These are phyloP conservation scores for Phoma sp. DNA, from an alignment of 2,329 filamentous ascomycete genomes.

Conservation along the genomic window DNA sequence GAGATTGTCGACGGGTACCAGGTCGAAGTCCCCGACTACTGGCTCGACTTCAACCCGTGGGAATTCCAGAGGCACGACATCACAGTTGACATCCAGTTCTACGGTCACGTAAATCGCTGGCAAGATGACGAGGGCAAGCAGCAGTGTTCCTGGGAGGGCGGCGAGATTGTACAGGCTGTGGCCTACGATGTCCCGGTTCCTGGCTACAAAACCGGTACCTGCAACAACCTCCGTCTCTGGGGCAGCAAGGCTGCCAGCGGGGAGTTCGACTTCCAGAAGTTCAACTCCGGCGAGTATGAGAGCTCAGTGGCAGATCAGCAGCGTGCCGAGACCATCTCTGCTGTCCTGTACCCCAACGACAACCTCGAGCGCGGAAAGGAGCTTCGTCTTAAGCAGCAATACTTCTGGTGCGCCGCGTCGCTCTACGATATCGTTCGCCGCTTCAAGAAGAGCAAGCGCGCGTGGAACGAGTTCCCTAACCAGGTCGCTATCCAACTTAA, in stretches of 20 bases:
- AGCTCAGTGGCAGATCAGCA: slow-evolving; percentile 98
- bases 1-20: slow-evolving; percentile 98
- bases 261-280: slow-evolving; percentile 99
- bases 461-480: slow-evolving; percentile 91
- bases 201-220: slow-evolving; percentile 86
- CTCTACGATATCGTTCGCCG: slow-evolving; percentile 94
- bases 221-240: slow-evolving; percentile 97
- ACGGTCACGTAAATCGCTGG: slow-evolving; percentile 78
- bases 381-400: slow-evolving; percentile 96
- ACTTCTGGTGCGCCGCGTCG: slow-evolving; percentile 99
- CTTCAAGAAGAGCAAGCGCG: slow-evolving; percentile 95
- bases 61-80: slow-evolving; percentile 97
- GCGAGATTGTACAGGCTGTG: slow-evolving; percentile 88
- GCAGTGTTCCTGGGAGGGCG: slow-evolving; percentile 82
- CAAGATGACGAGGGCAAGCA: slow-evolving; percentile 77
- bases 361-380: slow-evolving; percentile 97
- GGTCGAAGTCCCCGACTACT: slow-evolving; percentile 97
- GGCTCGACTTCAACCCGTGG: slow-evolving; percentile 99
- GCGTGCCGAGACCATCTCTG: slow-evolving; percentile 97
- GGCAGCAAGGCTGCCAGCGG: slow-evolving; percentile 96
- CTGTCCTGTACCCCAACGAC: slow-evolving; percentile 96
- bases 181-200: slow-evolving; percentile 93
- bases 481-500: slow-evolving; percentile 98
- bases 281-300: slow-evolving; percentile 98
- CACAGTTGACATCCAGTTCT: slow-evolving; percentile 96